A percentile compares a stretch with the other conserved stretches of the same genome.
Evolutionary conservation across 345 rosid genomes (phyloP).

Genomic region (Eucalyptus marginata): DNA sequence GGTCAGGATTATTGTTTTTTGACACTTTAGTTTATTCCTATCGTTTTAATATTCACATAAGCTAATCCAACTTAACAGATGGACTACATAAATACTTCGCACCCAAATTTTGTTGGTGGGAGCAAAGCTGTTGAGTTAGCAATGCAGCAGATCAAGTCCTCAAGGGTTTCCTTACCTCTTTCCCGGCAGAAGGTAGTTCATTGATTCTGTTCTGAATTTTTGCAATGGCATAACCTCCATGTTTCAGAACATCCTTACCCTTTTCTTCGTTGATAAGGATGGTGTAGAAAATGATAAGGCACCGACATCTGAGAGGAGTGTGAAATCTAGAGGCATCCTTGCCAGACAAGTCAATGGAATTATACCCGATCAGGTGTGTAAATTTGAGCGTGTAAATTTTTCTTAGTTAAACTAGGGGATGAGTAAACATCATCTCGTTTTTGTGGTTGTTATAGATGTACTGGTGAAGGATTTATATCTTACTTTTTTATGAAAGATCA

Average conservation of each 20-base stretch:
- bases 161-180: conserved; percentile 43
- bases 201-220: background rate
- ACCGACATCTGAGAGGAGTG: conserved; percentile 48
- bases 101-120: conserved; percentile 89
- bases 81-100: conserved; percentile 94
- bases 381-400: background rate
- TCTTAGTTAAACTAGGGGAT: background rate
- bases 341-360: conserved; percentile 85
- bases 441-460: background rate
- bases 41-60: background rate
- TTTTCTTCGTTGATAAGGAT: conserved; percentile 28
- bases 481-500: background rate
- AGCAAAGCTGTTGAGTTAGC: conserved; percentile 84
- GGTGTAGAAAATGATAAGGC: conserved; percentile 70
- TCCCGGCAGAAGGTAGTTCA: conserved; percentile 56
- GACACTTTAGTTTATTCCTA: background rate
- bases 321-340: conserved; percentile 68
- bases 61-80: conserved; percentile 38
- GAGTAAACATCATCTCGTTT: background rate
- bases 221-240: background rate
- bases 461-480: background rate
- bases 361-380: conserved; percentile 73
- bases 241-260: background rate
- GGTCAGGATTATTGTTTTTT: background rate
- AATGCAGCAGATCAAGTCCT: conserved; percentile 57